Base-by-base conservation (phyloP, 768 basidiomycete species). In the Rhodocollybia butyracea region DNA sequence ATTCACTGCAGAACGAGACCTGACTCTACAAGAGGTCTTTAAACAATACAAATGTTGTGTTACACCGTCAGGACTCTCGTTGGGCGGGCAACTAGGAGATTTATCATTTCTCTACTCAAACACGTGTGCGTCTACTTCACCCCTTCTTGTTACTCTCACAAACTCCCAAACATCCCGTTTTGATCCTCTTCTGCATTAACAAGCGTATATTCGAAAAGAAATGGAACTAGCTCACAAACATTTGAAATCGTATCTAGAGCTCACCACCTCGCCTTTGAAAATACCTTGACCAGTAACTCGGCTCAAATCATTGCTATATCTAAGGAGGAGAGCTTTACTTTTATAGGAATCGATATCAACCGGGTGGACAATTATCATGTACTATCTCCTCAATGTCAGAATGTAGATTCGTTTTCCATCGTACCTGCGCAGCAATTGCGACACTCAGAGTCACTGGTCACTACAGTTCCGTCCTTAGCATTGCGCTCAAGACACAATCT, bases 381-480 rank as follows among this genome's bases (percentile, higher is more conserved):
- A 1, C 29, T 46, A n/a, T 36, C 31, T 46, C 8, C 22, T 54
- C 19, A 34, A 54, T 19, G 24, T 46, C 19, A 5, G 31, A 39
- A 10, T 52, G 38, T 26, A 38, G 51, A 3, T 13, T n/a, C 6
- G 53, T 54, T 17, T 54, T 54, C 24, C 10, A n/a, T 46, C 43
- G 24, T 12, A 46, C 57, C 21, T 45, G 54, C n/a, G n/a, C n/a
- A n/a, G n/a, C n/a, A 17, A 26, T 15, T 13, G 54, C 60, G 24
- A 61, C 59, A n/a, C 13, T 57, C 57, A 19, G 67, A 64, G 27
- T 60, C 56, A 8, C 56, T 46, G 66, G 67, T 27, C 70, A 71
- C 29, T 71, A 73, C 54, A 63, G 61, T 26, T 69, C 72, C 3
- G 72, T 70, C 7, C 61, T 73, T 38, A 66, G 66, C 39, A 39